A percentile compares a stretch with the other conserved stretches of the same genome.
Evolutionary conservation across 768 basidiomycete species (phyloP).

Genomic region (Tricholoma sp.): DNA sequence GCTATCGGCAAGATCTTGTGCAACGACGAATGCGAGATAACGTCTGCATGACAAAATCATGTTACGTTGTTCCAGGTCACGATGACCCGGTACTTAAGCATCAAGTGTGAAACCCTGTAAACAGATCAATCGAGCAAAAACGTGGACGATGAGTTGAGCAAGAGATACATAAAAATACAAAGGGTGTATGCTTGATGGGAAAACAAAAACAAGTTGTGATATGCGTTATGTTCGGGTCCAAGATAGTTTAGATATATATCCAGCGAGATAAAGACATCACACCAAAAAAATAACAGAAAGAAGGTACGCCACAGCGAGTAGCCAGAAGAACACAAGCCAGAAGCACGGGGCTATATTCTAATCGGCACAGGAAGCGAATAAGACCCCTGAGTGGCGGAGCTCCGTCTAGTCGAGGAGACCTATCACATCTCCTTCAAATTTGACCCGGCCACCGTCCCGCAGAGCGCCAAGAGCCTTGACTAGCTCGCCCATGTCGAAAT

Average conservation of each 20-base stretch:
- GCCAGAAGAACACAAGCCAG: not conserved
- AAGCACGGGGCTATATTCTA: not conserved
- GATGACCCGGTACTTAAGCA: too few species aligned
- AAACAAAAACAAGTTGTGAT: not conserved
- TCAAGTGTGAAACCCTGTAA: too few species aligned
- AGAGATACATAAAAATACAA: not conserved
- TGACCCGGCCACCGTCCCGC: slow-evolving; percentile 41
- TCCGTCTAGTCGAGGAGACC: slow-evolving; percentile 21
- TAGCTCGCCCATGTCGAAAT: slow-evolving; percentile 76
- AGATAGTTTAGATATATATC: not conserved
- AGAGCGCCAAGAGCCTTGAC: slow-evolving; percentile 41
- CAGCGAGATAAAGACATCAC: not conserved
- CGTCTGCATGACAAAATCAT: too few species aligned
- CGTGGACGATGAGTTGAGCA: not conserved
- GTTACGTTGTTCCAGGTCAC: too few species aligned
- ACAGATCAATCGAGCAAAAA: slow-evolving; percentile 1
- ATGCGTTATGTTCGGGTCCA: not conserved
- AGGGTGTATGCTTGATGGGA: not conserved
- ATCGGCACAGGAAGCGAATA: not conserved
- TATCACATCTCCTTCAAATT: slow-evolving; percentile 48
- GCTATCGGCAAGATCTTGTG: too few species aligned
- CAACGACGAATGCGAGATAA: too few species aligned
- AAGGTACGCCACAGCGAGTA: not conserved
- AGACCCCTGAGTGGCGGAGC: not conserved
- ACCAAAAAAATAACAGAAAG: not conserved